phyloP scores from a whole-genome alignment of 2,329 filamentous ascomycete species.

The Colletotrichum lindemuthianum region DNA sequence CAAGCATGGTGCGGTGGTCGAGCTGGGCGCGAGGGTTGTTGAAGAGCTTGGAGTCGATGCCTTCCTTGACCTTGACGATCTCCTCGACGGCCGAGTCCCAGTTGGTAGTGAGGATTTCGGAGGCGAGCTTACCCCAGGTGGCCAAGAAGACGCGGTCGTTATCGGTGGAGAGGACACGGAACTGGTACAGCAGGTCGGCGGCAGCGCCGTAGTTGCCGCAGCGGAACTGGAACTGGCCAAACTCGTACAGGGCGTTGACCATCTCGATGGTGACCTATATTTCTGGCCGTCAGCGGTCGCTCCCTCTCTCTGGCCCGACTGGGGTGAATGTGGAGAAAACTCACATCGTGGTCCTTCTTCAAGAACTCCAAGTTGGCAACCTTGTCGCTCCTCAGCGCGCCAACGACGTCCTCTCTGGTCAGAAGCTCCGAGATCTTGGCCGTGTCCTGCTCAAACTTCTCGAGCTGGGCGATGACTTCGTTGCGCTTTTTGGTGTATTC shows the following conservation, averaged over 20 bases:
- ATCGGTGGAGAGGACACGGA: conserved; percentile 97
- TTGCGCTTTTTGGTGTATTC: conserved; percentile 92
- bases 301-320: background rate
- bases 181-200: conserved; percentile 94
- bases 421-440: conserved; percentile 89
- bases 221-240: conserved; percentile 97
- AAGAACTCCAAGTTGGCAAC: conserved; percentile 98
- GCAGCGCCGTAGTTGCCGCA: conserved; percentile 93
- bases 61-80: conserved; percentile 88
- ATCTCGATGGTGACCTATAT: conserved; percentile 85
- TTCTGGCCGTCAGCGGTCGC: conserved; percentile 31
- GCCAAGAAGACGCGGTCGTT: conserved; percentile 97
- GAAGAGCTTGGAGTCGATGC: conserved; percentile 94
- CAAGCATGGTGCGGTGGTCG: conserved; percentile 94
- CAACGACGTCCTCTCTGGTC: conserved; percentile 88
- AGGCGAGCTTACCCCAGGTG: conserved; percentile 97
- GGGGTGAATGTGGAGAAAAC: conserved; percentile 43
- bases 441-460: conserved; percentile 87
- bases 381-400: conserved; percentile 94
- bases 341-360: conserved; percentile 92
- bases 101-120: conserved; percentile 92
- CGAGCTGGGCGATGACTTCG: conserved; percentile 83
- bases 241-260: conserved; percentile 95
- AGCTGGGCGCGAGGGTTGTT: conserved; percentile 96
- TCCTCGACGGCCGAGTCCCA: conserved; percentile 96